Base-by-base conservation (phyloP, 768 basidiomycete species). In the Paxillus ammoniavirescens region DNA sequence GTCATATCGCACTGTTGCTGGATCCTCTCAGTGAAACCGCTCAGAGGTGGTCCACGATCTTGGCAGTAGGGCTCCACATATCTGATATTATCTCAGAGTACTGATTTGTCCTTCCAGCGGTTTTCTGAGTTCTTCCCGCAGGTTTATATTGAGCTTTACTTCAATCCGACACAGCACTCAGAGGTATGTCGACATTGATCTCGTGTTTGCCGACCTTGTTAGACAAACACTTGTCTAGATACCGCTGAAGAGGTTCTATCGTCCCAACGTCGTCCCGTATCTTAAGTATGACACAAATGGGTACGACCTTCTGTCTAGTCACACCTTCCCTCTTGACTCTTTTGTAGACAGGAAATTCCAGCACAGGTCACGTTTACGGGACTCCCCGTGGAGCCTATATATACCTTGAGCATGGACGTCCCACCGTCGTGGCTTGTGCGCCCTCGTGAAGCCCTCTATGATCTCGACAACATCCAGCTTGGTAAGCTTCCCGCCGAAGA, bases 401-500 rank as follows among this genome's bases (percentile, higher is more conserved):
- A 94, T 62, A 98, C 96, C 0, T 78, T 98, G n/a, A 84, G 84
- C 4, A 87, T 97, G 82, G 96, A 98, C 48, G 86, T 93, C 2
- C 92, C 91, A 5, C 76, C 84, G 2, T 84, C 96, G 0, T 99
- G 97, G 97, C 83, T 98, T 7, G 94, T 93, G 26, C 86, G 92
- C 10, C 97, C 96, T 1, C 82, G 84, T 12, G 85, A 92, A 63
- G 89, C 95, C 0, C 75, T 86, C 1, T 91, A 97, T 60, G 96
- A 99, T 67, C 82, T 98, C 26, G 96, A 99, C 73, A 99, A 99
- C 68, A 88, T 99, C 53, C 90, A 94, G 42, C 81, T 98, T 7
- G 79, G 77, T 10, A 79, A 80, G 42, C 77, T 96, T 3, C 73
- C 81, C 1, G 73, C 77, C 0, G 75, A 78, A 40, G 86, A 89